phyloP scores from a whole-genome alignment of 2,329 filamentous ascomycete species.

The Calonectria honghensis region DNA sequence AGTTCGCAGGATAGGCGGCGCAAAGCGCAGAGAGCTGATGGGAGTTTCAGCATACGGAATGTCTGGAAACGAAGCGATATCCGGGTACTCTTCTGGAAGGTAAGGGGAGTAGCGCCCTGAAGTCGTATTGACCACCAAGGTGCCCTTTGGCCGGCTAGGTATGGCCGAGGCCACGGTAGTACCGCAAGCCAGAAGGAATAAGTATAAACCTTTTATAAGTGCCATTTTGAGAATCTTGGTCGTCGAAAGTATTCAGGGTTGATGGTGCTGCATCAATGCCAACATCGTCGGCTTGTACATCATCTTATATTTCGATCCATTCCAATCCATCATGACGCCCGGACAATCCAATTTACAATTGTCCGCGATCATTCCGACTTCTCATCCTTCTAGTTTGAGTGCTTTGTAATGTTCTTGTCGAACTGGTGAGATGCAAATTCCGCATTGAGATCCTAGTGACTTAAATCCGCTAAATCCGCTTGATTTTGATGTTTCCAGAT shows the following conservation, averaged over 20 bases:
- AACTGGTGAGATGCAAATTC: not conserved
- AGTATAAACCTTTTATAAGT: not conserved
- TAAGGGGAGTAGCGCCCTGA: constrained; percentile 45
- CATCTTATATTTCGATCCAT: not conserved
- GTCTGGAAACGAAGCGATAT: constrained; percentile 45
- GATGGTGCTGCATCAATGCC: too few relatives aligned
- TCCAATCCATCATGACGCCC: too few relatives aligned
- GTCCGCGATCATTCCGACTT: too few relatives aligned
- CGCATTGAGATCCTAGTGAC: not conserved
- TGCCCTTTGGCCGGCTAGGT: not conserved
- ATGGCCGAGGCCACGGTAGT: not conserved
- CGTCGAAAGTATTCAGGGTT: not conserved
- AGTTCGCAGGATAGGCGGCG: constrained; percentile 27
- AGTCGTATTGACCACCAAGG: constrained; percentile 41
- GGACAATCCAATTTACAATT: not conserved
- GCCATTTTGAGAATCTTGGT: not conserved
- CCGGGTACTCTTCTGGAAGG: constrained; percentile 4
- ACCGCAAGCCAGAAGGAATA: not conserved
- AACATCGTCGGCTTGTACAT: too few relatives aligned
- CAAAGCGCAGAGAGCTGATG: constrained; percentile 39
- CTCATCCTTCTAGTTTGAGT: not conserved
- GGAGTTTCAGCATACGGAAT: constrained; percentile 46
- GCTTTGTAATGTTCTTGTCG: not conserved
- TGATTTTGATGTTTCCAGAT: not conserved
- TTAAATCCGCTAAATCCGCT: constrained; percentile 21